Conservation (phyloP, 306 rosid genomes). For the Cotoneaster glaucophyllus region DNA sequence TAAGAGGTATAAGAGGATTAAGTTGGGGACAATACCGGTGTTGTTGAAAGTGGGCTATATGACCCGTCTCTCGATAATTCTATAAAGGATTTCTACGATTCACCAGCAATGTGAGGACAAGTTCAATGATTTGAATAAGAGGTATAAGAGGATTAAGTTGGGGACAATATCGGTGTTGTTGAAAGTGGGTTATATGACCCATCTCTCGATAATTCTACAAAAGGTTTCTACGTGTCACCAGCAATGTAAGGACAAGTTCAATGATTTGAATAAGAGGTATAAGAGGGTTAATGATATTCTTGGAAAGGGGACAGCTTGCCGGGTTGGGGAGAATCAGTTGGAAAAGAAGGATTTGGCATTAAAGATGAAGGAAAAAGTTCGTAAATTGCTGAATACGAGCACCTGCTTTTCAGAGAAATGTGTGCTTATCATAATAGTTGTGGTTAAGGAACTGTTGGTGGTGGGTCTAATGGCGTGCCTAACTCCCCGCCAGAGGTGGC, state of each 20-base stretch:
- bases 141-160: too few species aligned
- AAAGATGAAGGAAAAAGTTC: slow-evolving; percentile 71
- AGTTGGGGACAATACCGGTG: too few species aligned
- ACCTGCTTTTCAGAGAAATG: slow-evolving; percentile 91
- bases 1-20: too few species aligned
- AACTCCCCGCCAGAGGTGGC: slow-evolving; percentile 43
- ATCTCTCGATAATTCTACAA: too few species aligned
- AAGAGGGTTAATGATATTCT: slow-evolving; percentile 93
- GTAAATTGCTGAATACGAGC: slow-evolving; percentile 78
- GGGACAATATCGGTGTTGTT: too few species aligned
- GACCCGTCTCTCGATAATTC: too few species aligned
- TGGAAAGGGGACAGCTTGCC: slow-evolving; percentile 86
- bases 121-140: too few species aligned
- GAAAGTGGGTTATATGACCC: too few species aligned
- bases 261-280: slow-evolving; percentile 85
- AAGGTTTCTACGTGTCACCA: slow-evolving; percentile 90
- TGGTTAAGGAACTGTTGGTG: slow-evolving; percentile 38
- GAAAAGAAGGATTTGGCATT: slow-evolving; percentile 75
- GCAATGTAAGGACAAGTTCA: slow-evolving; percentile 95
- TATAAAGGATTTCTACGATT: too few species aligned
- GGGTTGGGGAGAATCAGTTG: slow-evolving; percentile 82
- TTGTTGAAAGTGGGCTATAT: too few species aligned
- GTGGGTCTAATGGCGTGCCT: slow-evolving; percentile 17
- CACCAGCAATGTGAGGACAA: too few species aligned
- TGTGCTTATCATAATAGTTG: slow-evolving; percentile 93